phyloP scores from a whole-genome alignment of 2,329 filamentous ascomycete genomes.

The Calonectria pseudoreteaudii region DNA sequence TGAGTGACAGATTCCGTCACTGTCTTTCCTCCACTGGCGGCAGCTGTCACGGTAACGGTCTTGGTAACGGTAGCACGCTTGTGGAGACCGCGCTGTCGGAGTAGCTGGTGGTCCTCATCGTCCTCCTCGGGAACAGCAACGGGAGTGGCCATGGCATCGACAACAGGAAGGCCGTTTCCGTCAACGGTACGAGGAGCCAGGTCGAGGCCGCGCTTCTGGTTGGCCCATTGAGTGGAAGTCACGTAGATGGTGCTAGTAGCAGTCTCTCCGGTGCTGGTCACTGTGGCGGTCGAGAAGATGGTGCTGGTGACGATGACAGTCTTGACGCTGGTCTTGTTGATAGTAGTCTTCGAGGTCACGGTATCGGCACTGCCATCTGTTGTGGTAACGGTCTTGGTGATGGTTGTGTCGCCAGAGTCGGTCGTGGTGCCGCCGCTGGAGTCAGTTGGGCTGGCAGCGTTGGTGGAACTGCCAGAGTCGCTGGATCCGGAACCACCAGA shows the following conservation, averaged over 20 bases:
- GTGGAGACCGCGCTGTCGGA: constrained; percentile 39
- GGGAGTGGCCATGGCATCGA: constrained; percentile 34
- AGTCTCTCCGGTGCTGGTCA: constrained; percentile 50
- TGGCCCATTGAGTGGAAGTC: constrained; percentile 49
- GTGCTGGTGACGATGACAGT: constrained; percentile 51
- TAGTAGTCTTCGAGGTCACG: constrained; percentile 45
- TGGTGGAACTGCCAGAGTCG: neutral
- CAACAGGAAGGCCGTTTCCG: constrained; percentile 20
- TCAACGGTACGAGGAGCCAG: constrained; percentile 43
- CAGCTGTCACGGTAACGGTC: constrained; percentile 47
- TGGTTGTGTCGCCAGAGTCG: constrained; percentile 42
- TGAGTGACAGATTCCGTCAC: constrained; percentile 46
- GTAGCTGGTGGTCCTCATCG: constrained; percentile 29
- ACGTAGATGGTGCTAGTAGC: constrained; percentile 51
- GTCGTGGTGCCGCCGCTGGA: neutral
- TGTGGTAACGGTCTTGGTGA: constrained; percentile 47
- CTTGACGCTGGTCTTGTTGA: constrained; percentile 44
- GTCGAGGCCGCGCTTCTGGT: constrained; percentile 48
- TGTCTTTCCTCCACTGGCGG: constrained; percentile 37
- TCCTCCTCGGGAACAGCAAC: constrained; percentile 31
- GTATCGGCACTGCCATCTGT: constrained; percentile 42
- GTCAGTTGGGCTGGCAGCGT: constrained; percentile 9
- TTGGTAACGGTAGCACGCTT: constrained; percentile 51
- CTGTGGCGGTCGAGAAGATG: constrained; percentile 49
- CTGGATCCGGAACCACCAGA: neutral